These are phyloP conservation scores for Alternaria gaisen DNA, from an alignment of 2,329 filamentous ascomycete genomes.

Conservation along the genomic window DNA sequence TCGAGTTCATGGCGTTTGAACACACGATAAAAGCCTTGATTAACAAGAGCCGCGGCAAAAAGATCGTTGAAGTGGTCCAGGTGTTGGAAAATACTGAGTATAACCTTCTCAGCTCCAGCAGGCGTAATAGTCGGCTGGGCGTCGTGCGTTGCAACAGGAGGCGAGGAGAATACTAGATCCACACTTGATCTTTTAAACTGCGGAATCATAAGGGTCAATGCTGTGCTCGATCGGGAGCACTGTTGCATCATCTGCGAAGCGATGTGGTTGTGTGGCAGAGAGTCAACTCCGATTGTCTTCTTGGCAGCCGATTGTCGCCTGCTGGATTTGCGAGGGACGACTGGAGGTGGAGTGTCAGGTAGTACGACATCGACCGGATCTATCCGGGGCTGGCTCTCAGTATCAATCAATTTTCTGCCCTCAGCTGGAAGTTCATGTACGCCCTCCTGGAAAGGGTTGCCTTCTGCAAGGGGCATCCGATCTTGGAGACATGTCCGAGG, in stretches of 20 bases:
- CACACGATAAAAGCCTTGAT: constrained; percentile 64
- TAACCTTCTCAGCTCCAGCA: constrained; percentile 59
- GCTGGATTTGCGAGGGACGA: constrained; percentile 53
- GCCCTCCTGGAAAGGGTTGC: constrained; percentile 33
- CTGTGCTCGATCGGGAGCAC: constrained; percentile 25
- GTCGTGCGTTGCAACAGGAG: constrained; percentile 26
- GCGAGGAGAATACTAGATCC: constrained; percentile 32
- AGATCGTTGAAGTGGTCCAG: constrained; percentile 63
- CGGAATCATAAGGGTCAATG: constrained; percentile 39
- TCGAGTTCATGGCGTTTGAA: constrained; percentile 66
- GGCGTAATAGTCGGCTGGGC: constrained; percentile 51
- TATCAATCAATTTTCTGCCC: constrained; percentile 9
- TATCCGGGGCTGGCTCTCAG: constrained; percentile 15
- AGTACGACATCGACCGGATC: constrained; percentile 21
- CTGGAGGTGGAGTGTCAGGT: constrained; percentile 37
- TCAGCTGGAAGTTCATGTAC: constrained; percentile 18
- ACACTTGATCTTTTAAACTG: constrained; percentile 30
- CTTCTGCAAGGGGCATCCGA: constrained; percentile 32
- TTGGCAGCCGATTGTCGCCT: constrained; percentile 47
- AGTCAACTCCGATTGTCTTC: constrained; percentile 31
- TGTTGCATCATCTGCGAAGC: constrained; percentile 38
- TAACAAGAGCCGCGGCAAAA: constrained; percentile 63
- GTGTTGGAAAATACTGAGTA: constrained; percentile 61
- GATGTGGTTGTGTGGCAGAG: constrained; percentile 42
- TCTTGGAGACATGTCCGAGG: constrained; percentile 47